A percentile compares a stretch with the other conserved stretches of the same genome.
Conservation (phyloP, 805 yeast species). For the Cyberlindnera subsufficiens region DNA sequence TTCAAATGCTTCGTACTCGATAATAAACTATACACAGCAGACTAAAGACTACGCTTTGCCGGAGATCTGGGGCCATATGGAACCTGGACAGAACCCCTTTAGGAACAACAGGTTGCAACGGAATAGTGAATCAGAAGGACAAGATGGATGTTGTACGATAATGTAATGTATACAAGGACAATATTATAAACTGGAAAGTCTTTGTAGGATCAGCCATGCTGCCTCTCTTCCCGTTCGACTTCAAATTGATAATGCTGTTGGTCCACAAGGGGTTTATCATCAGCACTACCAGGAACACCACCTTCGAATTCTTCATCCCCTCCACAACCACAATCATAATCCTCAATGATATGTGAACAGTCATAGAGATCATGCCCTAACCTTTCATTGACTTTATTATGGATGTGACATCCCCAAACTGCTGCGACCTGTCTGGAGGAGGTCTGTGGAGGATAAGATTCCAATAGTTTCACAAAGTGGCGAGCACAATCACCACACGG, state of each 20-base stretch:
- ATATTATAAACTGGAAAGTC: background rate
- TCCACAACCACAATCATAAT: slow-evolving; percentile 96
- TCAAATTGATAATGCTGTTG: slow-evolving; percentile 39
- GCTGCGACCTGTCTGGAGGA: slow-evolving; percentile 75
- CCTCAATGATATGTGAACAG: slow-evolving; percentile 78
- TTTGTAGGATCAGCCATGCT: slow-evolving; percentile 29
- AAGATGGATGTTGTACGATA: slow-evolving; percentile 29
- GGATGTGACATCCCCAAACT: slow-evolving; percentile 93
- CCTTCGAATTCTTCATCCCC: slow-evolving; percentile 44
- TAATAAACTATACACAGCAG: slow-evolving; percentile 31
- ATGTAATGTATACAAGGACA: slow-evolving; percentile 20
- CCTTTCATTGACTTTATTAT: slow-evolving; percentile 76
- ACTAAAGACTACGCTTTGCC: slow-evolving; percentile 33
- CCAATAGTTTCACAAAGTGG: slow-evolving; percentile 70
- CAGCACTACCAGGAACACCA: slow-evolving; percentile 6
- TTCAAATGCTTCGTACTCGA: slow-evolving; percentile 50
- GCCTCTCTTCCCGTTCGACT: slow-evolving; percentile 43
- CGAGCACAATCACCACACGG: slow-evolving; percentile 98
- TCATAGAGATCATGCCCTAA: slow-evolving; percentile 71
- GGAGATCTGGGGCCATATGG: slow-evolving; percentile 34
- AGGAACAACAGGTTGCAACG: slow-evolving; percentile 15
- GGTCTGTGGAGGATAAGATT: slow-evolving; percentile 79
- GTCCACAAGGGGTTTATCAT: slow-evolving; percentile 19
- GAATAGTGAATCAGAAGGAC: background rate
- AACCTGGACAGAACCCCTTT: slow-evolving; percentile 33